Conservation (phyloP, 2,329 filamentous ascomycete genomes). For the Nothophaeocryptopus gaeumannii region DNA sequence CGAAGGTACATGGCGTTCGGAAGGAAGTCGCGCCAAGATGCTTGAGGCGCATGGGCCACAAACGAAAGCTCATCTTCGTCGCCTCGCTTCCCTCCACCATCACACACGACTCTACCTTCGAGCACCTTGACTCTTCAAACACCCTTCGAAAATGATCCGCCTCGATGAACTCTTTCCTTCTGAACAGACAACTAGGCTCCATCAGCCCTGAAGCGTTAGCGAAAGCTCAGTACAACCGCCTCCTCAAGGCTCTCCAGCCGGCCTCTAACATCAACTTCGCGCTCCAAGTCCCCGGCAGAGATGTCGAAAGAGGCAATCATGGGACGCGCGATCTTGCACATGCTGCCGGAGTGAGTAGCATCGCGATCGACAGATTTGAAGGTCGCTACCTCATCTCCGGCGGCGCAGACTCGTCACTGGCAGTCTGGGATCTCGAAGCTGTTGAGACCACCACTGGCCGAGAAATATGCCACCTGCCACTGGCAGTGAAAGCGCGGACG, state of each 20-base stretch:
- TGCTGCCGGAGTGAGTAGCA: conserved; percentile 71
- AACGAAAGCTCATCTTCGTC: too few species aligned
- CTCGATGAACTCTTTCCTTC: conserved; percentile 68
- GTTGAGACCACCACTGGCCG: conserved; percentile 27
- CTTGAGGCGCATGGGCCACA: too few species aligned
- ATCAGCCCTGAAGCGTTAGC: conserved; percentile 63
- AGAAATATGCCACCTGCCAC: conserved; percentile 13
- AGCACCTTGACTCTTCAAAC: too few species aligned
- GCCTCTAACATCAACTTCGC: conserved; percentile 68
- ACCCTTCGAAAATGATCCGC: too few species aligned
- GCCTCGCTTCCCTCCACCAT: too few species aligned
- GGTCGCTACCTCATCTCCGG: conserved; percentile 78
- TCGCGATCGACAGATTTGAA: conserved; percentile 79
- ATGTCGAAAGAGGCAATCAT: conserved; percentile 15
- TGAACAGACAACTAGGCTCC: conserved; percentile 72
- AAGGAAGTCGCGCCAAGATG: too few species aligned
- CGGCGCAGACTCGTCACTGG: conserved; percentile 79
- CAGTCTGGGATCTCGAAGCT: conserved; percentile 80
- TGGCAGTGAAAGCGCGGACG: conserved; percentile 28
- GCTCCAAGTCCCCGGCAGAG: conserved; percentile 50
- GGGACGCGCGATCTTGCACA: conserved; percentile 45
- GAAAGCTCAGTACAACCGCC: conserved; percentile 61
- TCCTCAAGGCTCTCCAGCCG: conserved; percentile 67
- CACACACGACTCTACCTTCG: too few species aligned
- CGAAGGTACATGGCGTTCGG: too few species aligned